Percentiles rank a stretch among this genome's conserved stretches.
These are phyloP conservation scores for Elsinoe necatrix DNA, from an alignment of 2,329 filamentous ascomycete species.

Conservation along the genomic window DNA sequence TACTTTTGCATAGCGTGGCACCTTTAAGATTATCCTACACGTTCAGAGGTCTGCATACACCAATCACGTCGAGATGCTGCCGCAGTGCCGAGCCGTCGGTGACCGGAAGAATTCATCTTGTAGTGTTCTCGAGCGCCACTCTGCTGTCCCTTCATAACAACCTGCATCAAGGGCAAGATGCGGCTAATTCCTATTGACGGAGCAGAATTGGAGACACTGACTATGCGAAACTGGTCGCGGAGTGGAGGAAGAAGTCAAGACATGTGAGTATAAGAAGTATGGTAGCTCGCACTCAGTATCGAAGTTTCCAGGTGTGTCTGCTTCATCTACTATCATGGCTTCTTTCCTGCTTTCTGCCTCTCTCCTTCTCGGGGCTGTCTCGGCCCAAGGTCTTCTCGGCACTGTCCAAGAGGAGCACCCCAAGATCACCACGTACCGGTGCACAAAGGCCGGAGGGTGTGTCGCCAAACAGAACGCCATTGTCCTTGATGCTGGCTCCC, in stretches of 20 bases:
- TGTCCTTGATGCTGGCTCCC: slow-evolving; percentile 42
- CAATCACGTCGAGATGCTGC: neutral
- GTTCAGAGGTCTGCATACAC: neutral
- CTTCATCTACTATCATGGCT: neutral
- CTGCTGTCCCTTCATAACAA: slow-evolving; percentile 2
- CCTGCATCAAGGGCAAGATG: slow-evolving; percentile 6
- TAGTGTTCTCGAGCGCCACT: neutral
- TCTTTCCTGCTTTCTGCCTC: neutral
- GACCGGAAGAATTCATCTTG: slow-evolving; percentile 5
- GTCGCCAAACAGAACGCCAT: slow-evolving; percentile 30
- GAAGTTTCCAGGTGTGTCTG: neutral
- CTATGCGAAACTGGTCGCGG: neutral
- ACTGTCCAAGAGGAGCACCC: slow-evolving; percentile 34
- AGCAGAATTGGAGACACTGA: neutral
- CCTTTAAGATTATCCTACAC: slow-evolving; percentile 5
- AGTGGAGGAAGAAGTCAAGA: neutral
- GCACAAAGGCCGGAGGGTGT: slow-evolving; percentile 33
- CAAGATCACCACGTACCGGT: slow-evolving; percentile 32
- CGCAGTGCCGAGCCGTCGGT: neutral
- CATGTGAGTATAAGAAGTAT: neutral
- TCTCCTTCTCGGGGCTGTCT: slow-evolving; percentile 7
- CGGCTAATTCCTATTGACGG: neutral
- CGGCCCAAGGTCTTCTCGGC: slow-evolving; percentile 5
- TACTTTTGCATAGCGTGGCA: slow-evolving; percentile 1
- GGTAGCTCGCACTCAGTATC: neutral